These are phyloP conservation scores for Lojkania enalia DNA, from an alignment of 2,329 filamentous ascomycete species.

Conservation along the genomic window DNA sequence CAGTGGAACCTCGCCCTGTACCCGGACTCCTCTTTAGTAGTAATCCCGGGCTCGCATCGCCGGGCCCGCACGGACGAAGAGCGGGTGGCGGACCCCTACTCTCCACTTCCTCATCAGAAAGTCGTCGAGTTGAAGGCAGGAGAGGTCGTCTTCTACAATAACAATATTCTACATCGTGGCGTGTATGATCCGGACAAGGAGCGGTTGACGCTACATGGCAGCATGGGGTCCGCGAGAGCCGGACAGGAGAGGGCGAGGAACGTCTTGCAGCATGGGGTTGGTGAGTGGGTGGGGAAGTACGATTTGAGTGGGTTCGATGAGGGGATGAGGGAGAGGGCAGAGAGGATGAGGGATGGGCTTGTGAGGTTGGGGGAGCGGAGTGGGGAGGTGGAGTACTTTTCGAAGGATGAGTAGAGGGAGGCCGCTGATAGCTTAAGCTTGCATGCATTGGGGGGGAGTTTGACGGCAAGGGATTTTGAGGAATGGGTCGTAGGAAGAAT, in stretches of 20 bases:
- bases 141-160: slow-evolving; percentile 86
- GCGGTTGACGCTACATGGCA: slow-evolving; percentile 73
- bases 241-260: slow-evolving; percentile 65
- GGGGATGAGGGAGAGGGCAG: slow-evolving; percentile 61
- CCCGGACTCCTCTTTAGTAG: slow-evolving; percentile 70
- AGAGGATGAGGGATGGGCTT: slow-evolving; percentile 66
- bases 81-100: slow-evolving; percentile 66
- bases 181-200: slow-evolving; percentile 64
- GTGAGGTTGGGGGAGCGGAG: slow-evolving; percentile 64
- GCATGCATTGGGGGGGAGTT: too few species aligned
- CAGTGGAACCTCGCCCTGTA: slow-evolving; percentile 88
- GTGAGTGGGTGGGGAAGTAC: slow-evolving; percentile 64
- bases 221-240: slow-evolving; percentile 64
- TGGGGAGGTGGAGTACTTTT: slow-evolving; percentile 62
- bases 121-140: slow-evolving; percentile 70
- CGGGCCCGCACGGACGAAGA: slow-evolving; percentile 72
- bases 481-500: too few species aligned
- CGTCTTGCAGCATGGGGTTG: slow-evolving; percentile 74
- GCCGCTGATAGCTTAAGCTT: too few species aligned
- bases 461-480: too few species aligned
- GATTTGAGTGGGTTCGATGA: slow-evolving; percentile 64
- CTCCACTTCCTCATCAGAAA: slow-evolving; percentile 64
- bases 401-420: slow-evolving; percentile 42
- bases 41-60: slow-evolving; percentile 76
- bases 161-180: slow-evolving; percentile 80